Base-by-base conservation (phyloP, 352 stramenopile species). In the Phytophthora tubulina region DNA sequence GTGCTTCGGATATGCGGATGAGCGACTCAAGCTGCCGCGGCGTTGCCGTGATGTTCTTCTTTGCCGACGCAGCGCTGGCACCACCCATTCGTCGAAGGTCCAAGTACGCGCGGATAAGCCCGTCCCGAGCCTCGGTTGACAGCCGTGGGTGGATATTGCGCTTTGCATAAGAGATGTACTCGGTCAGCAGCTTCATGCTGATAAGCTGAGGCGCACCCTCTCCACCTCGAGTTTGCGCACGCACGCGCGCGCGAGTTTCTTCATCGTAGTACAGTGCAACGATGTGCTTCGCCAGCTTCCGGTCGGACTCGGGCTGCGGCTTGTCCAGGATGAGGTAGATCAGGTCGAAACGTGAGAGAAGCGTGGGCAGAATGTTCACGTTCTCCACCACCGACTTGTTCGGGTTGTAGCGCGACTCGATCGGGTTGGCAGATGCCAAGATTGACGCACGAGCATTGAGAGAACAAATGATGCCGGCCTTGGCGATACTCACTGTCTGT, bases 271-370 rank as follows among this genome's bases (percentile, higher is more conserved):
- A 99, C 9, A 99, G 79, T 35, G 95, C 94, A 0, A 99, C 97
- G 59, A 99, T 95, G 81, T 99, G 98, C 31, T 96, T 94, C 7
- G 98, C 98, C 44, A 99, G 79, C 62, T 97, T 89, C 9, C 97
- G 89, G 77, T 99, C 98, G 17, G 89, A 93, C 63, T 98, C 96
- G 5, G 89, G 73, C 59, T 98, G 93, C 1, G 97, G 95, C 63
- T 97, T 97, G 82, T 99, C 98, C 36, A 99, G 87, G 72, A 99
- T 99, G 17, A 99, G 85, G 78, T 99, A 99, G 73, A 99, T 99
- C 57, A 99, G 90, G 80, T 99, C 98, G 72, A 99, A 99, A 42
- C 98, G 94, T 67, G 93, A 99, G 5, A 99, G 83, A 32, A 99
- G 84, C 21, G 98, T 99, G 3, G 98, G 98, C 17, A 98, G 85